phyloP scores from a whole-genome alignment of 1,284 basidiomycete genomes.

The Ustilago loliicola region DNA sequence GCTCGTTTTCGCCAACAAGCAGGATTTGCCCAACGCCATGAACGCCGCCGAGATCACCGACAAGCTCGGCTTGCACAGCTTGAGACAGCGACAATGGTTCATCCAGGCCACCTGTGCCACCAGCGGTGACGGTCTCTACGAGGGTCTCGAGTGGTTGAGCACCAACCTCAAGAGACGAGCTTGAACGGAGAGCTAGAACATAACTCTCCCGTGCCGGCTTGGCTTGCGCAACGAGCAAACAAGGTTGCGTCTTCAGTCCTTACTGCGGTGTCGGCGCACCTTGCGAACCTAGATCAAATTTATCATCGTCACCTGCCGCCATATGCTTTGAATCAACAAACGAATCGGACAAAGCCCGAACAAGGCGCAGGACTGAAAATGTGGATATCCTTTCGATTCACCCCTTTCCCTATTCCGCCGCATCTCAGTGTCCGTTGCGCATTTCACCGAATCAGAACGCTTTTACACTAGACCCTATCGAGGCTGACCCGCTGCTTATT shows the following conservation, averaged over 20 bases:
- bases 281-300: conserved; percentile 32
- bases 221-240: conserved; percentile 11
- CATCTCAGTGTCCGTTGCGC: conserved; percentile 28
- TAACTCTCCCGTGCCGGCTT: conserved; percentile 12
- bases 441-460: conserved; percentile 45
- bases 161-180: conserved; percentile 87
- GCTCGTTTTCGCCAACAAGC: conserved; percentile 99
- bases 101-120: conserved; percentile 99
- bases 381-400: conserved; percentile 41
- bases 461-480: background rate
- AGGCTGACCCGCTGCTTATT: background rate
- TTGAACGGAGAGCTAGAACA: conserved; percentile 72
- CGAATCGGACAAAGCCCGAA: conserved; percentile 19
- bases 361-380: conserved; percentile 49
- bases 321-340: conserved; percentile 25
- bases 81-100: conserved; percentile 88
- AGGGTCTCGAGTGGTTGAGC: conserved; percentile 81
- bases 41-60: conserved; percentile 99
- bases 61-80: conserved; percentile 96
- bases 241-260: background rate
- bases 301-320: conserved; percentile 35
- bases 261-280: conserved; percentile 11
- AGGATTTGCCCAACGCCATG: conserved; percentile 99
- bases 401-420: conserved; percentile 12
- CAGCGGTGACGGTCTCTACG: conserved; percentile 98